Base-by-base conservation (phyloP, 257 asterid species). In the Nicotiana benthamiana region DNA sequence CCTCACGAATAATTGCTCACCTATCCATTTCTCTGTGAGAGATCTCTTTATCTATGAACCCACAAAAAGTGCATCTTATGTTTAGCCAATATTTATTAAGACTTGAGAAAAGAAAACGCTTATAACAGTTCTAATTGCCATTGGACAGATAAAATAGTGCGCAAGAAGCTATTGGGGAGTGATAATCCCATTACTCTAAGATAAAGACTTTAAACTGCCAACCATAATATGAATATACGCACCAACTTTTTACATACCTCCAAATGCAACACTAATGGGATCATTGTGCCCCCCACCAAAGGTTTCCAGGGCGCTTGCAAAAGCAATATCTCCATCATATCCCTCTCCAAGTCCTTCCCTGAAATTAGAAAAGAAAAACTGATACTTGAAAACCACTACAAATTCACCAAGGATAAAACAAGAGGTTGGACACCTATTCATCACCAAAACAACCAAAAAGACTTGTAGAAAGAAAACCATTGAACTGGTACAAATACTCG, bases 321-420 rank as follows among this genome's bases (percentile, higher is more conserved):
- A 96, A 84, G 97, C 98, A 85, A 96, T 94, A 84, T 96, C 99
- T 79, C 95, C 97, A 85, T 96, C 99, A 83, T 96, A 96, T 83
- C 91, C 98, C 92, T 96, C 99, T 80, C 99, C 99, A 46, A 96
- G 98, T 82, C 98, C 99, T 89, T 94, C 99, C 77, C 99, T 96
- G 93, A 80, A 84, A 79, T 70, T 72, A 75, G 67, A 80, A 80
- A 54, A 77, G 83, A 80, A 85, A 82, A 84, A 77, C 54, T 51
- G 24, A 72, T 22, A 72, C 77, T 22, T 72, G 77, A 22, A 72
- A 43, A 72, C 77, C 28, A 43, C 77, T 12, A 72, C 77, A 72
- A 72, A 72, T 22, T 20, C 57, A 22, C 40, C 60, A 72, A 72
- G 77, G 77, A 46, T 43, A 22, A 18, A 52, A 72, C 48, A 72